Percentiles rank a stretch among this genome's conserved stretches.
Evolutionary conservation across 495 filamentous ascomycete genomes (phyloP).

Genomic region (Talaromyces nanjingensis): DNA sequence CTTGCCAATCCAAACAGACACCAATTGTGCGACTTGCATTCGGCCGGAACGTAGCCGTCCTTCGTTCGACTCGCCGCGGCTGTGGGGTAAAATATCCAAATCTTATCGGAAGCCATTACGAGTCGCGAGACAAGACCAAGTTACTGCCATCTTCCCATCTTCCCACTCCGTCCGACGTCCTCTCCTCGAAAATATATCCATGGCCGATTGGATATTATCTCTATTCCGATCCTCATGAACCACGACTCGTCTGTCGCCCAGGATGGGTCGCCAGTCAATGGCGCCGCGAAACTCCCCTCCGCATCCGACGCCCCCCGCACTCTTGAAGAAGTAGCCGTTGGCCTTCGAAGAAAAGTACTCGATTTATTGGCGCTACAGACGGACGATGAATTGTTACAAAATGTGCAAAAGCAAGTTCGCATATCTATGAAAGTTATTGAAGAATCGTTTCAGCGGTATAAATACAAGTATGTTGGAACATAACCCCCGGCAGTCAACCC

Average conservation of each 20-base stretch:
- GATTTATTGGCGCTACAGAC: neutral
- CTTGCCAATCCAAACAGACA: neutral
- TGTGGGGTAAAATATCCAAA: neutral
- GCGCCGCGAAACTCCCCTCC: neutral
- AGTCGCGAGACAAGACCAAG: neutral
- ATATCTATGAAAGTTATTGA: conserved; percentile 5
- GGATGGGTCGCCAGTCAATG: conserved; percentile 6
- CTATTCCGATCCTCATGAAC: neutral
- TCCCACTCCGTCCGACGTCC: neutral
- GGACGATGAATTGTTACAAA: conserved; percentile 5
- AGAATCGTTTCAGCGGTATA: conserved; percentile 4
- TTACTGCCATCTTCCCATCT: neutral
- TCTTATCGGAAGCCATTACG: neutral
- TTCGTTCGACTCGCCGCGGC: neutral
- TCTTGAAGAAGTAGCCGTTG: neutral
- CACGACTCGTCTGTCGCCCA: neutral
- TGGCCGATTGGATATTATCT: neutral
- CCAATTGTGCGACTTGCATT: neutral
- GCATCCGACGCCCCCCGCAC: conserved; percentile 3
- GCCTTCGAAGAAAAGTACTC: conserved; percentile 1
- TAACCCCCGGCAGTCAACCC: too few species aligned
- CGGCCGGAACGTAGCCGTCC: neutral
- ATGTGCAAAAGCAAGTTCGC: conserved; percentile 3
- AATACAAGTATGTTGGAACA: neutral
- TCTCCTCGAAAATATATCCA: neutral